A percentile compares a stretch with the other conserved stretches of the same genome.
Conservation (phyloP, 2,329 filamentous ascomycete genomes). For the Pestalotiopsis sp. region DNA sequence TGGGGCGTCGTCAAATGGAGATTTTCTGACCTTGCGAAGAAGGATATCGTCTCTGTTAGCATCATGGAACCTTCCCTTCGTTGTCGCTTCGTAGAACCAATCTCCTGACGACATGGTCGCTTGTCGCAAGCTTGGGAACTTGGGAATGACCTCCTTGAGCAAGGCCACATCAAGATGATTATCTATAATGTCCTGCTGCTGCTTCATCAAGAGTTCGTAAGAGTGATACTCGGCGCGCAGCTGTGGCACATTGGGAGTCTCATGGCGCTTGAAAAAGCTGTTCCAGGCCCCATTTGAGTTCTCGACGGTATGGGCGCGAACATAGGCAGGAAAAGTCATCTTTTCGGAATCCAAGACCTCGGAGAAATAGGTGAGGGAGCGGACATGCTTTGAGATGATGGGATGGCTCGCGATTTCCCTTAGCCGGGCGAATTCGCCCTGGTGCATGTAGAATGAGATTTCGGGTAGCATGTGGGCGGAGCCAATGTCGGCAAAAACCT, state of each 20-base stretch:
- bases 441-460: conserved; percentile 26
- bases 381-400: conserved; percentile 25
- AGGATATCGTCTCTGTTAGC: neutral
- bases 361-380: conserved; percentile 24
- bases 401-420: conserved; percentile 11
- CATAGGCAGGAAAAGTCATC: neutral
- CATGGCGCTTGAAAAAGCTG: conserved; percentile 13
- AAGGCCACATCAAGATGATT: conserved; percentile 18
- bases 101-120: conserved; percentile 21
- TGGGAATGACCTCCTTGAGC: conserved; percentile 15
- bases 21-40: neutral
- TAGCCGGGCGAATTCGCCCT: conserved; percentile 24
- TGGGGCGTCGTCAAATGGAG: neutral
- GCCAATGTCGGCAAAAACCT: conserved; percentile 24
- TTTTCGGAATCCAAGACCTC: conserved; percentile 16
- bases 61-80: neutral
- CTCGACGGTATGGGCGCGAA: neutral
- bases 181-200: conserved; percentile 19
- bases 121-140: conserved; percentile 21
- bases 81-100: conserved; percentile 14
- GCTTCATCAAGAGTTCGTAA: conserved; percentile 18
- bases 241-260: neutral
- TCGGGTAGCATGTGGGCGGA: conserved; percentile 43
- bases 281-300: neutral
- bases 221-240: conserved; percentile 17